Conservation (phyloP, 495 filamentous ascomycete genomes). For the Elaphomyces granulatus region DNA sequence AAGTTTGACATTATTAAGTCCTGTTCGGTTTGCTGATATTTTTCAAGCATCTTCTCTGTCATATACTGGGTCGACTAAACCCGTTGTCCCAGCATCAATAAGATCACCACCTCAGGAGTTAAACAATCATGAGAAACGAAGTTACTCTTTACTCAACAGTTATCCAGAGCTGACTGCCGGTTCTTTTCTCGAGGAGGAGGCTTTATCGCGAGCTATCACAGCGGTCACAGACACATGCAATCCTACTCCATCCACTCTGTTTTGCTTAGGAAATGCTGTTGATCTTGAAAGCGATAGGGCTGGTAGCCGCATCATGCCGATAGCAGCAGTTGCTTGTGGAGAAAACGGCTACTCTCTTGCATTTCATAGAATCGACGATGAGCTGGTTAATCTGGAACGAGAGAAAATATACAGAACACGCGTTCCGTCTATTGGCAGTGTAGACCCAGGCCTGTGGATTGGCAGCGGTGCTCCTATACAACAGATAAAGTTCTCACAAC, state of each 20-base stretch:
- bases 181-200: conserved; percentile 18
- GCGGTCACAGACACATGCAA: conserved; percentile 21
- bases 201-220: conserved; percentile 18
- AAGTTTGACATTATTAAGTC: conserved; percentile 3
- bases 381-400: conserved; percentile 18
- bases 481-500: conserved; percentile 49
- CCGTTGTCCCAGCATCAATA: conserved; percentile 12
- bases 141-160: conserved; percentile 11
- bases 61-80: conserved; percentile 24
- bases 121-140: conserved; percentile 5
- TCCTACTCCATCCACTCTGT: conserved; percentile 24
- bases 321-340: conserved; percentile 31
- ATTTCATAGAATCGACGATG: conserved; percentile 23
- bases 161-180: conserved; percentile 28
- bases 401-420: conserved; percentile 9
- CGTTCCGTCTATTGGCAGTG: conserved; percentile 18
- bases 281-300: conserved; percentile 17
- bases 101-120: conserved; percentile 6
- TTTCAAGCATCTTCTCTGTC: conserved; percentile 14
- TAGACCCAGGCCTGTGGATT: neutral
- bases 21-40: too few species aligned
- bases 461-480: conserved; percentile 40
- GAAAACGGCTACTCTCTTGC: conserved; percentile 28
- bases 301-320: conserved; percentile 22
- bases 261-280: conserved; percentile 31